A percentile compares a stretch with the other conserved stretches of the same genome.
phyloP scores from a whole-genome alignment of 139 green algal genomes.

The Chlorella sorokiniana region DNA sequence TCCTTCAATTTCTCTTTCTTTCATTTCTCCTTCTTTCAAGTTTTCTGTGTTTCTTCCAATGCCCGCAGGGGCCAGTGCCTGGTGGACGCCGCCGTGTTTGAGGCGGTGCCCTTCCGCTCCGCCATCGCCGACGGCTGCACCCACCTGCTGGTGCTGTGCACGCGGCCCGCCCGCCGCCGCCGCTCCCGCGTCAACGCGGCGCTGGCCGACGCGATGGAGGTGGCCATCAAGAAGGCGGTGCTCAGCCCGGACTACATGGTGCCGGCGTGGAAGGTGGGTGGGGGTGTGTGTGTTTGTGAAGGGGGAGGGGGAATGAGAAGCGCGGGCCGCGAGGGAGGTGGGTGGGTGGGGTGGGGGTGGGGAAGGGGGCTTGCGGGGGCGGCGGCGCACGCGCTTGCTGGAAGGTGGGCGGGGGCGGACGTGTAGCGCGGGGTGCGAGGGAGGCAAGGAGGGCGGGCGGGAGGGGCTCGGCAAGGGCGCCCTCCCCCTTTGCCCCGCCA shows the following conservation, averaged over 20 bases:
- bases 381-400: too few species aligned
- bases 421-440: too few species aligned
- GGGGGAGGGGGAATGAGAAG: too few species aligned
- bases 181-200: conserved; percentile 38
- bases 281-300: too few species aligned
- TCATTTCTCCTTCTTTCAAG: not conserved
- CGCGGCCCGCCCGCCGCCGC: conserved; percentile 15
- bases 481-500: too few species aligned
- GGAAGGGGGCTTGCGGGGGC: not conserved
- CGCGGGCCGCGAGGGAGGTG: too few species aligned
- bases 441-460: too few species aligned
- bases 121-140: conserved; percentile 84
- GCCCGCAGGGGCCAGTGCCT: conserved; percentile 55
- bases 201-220: conserved; percentile 41
- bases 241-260: conserved; percentile 65
- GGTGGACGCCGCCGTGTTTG: conserved; percentile 91
- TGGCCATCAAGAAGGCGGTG: conserved; percentile 57
- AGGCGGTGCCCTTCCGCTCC: conserved; percentile 64
- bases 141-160: conserved; percentile 77
- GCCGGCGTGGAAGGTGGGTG: conserved; percentile 45
- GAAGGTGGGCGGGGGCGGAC: too few species aligned
- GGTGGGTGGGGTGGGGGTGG: not conserved
- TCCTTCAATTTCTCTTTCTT: not conserved
- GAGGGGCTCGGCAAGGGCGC: too few species aligned
- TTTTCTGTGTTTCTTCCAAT: not conserved